These are phyloP conservation scores for Nakazawaea siamensis DNA, from an alignment of 805 yeast genomes.

Conservation along the genomic window DNA sequence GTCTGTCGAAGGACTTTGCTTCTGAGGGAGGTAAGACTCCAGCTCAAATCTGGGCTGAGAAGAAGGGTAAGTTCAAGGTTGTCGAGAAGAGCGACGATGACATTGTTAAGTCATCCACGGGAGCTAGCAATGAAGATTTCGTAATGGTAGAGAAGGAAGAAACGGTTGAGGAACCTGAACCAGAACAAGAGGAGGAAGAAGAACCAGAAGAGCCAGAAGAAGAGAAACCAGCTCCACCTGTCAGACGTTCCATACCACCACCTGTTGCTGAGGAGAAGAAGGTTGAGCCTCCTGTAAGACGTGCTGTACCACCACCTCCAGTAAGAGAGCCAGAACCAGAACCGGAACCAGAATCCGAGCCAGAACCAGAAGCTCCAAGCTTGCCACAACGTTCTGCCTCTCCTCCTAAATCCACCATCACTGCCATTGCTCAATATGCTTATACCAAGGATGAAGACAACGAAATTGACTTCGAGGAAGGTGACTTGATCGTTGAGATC, in stretches of 20 bases:
- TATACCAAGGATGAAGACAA: slow-evolving; percentile 71
- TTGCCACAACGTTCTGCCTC: slow-evolving; percentile 14
- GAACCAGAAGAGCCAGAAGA: slow-evolving; percentile 13
- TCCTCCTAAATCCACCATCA: slow-evolving; percentile 14
- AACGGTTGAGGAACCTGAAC: slow-evolving; percentile 21
- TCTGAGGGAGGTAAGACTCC: slow-evolving; percentile 79
- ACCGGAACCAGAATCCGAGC: slow-evolving; percentile 12
- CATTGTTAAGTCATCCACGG: slow-evolving; percentile 16
- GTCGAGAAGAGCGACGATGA: slow-evolving; percentile 25
- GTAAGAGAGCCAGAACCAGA: slow-evolving; percentile 20
- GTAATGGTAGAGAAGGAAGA: slow-evolving; percentile 13
- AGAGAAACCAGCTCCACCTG: slow-evolving; percentile 6
- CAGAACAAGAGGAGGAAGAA: slow-evolving; percentile 17
- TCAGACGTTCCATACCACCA: not conserved
- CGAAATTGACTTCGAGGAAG: slow-evolving; percentile 60
- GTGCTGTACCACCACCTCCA: slow-evolving; percentile 18
- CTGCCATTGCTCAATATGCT: slow-evolving; percentile 79
- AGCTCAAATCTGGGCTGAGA: slow-evolving; percentile 94
- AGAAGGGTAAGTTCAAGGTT: slow-evolving; percentile 57
- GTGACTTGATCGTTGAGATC: slow-evolving; percentile 57
- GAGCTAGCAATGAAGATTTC: slow-evolving; percentile 1
- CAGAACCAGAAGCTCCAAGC: slow-evolving; percentile 12
- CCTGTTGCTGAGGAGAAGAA: slow-evolving; percentile 17
- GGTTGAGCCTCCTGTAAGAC: slow-evolving; percentile 16
- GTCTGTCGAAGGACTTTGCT: slow-evolving; percentile 54